These are phyloP conservation scores for Helicostylum pulchrum DNA, from an alignment of 192 early-diverging fungal genomes.

Conservation along the genomic window DNA sequence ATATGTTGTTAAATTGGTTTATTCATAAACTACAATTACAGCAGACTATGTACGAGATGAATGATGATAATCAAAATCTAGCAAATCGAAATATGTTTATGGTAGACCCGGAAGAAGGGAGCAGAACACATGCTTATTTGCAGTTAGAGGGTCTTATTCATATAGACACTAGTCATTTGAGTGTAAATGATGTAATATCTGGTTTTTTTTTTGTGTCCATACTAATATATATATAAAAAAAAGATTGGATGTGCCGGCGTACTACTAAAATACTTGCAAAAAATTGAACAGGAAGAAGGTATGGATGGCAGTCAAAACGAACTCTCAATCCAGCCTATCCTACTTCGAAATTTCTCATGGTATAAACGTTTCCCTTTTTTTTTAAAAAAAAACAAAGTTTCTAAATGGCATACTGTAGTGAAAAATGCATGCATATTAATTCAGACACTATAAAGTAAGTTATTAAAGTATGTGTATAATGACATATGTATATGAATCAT, in stretches of 20 bases:
- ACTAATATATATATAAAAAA: neutral
- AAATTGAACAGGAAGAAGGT: constrained; percentile 23
- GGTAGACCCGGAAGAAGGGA: constrained; percentile 3
- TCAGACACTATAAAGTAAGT: constrained; percentile 54
- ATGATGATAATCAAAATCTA: neutral
- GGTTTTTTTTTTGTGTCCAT: too few relatives aligned
- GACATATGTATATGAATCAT: neutral
- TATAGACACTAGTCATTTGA: neutral
- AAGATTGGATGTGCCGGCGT: constrained; percentile 48
- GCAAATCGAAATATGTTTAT: neutral
- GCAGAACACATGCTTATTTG: constrained; percentile 8
- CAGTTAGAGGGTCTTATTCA: neutral
- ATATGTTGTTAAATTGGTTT: constrained; percentile 5
- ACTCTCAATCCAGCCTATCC: neutral
- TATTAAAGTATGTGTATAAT: neutral
- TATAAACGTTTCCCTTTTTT: constrained; percentile 19
- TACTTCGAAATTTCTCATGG: constrained; percentile 34
- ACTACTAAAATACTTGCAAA: constrained; percentile 37
- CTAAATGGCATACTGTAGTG: constrained; percentile 22
- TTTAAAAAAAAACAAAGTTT: neutral
- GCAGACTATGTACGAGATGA: neutral
- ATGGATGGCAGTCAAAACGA: constrained; percentile 5
- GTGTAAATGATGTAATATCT: neutral
- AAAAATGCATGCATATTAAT: constrained; percentile 54
- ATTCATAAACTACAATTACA: neutral